Percentiles rank a stretch among this genome's conserved stretches.
Evolutionary conservation across 208 protist genomes (phyloP).

Genomic region (Novymonas esmeraldas): DNA sequence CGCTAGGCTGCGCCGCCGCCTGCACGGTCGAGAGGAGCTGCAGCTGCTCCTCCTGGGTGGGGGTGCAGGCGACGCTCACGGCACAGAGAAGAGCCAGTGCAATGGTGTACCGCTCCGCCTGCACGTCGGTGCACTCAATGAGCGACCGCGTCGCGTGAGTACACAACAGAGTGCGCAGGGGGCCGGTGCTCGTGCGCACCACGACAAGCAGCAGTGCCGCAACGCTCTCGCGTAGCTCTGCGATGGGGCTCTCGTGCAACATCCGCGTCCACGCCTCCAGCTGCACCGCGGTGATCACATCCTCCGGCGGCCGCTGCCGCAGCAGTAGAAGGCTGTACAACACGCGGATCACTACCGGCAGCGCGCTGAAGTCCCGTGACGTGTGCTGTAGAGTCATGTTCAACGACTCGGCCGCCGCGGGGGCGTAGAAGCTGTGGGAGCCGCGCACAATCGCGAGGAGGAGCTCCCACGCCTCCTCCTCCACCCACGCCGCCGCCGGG

Average conservation of each 20-base stretch:
- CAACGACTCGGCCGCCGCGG: constrained; percentile 41
- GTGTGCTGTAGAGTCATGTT: constrained; percentile 50
- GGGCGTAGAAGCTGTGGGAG: constrained; percentile 23
- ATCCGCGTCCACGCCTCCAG: constrained; percentile 36
- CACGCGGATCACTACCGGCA: constrained; percentile 53
- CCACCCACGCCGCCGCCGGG: constrained; percentile 57
- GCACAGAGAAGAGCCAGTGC: constrained; percentile 17
- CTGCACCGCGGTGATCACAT: constrained; percentile 18
- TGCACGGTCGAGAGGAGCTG: constrained; percentile 8
- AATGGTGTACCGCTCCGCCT: constrained; percentile 34
- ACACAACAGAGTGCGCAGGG: constrained; percentile 26
- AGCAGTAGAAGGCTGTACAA: constrained; percentile 58
- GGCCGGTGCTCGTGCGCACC: constrained; percentile 22
- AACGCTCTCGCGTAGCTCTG: constrained; percentile 34
- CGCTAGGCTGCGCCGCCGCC: not conserved
- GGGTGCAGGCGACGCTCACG: constrained; percentile 9
- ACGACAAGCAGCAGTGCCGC: constrained; percentile 38
- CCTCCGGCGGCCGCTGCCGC: constrained; percentile 28
- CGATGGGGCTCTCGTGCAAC: constrained; percentile 32
- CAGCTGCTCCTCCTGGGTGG: constrained; percentile 1
- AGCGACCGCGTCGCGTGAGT: constrained; percentile 19
- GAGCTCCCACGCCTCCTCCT: constrained; percentile 85
- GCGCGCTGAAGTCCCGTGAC: constrained; percentile 50
- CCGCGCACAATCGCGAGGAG: constrained; percentile 53
- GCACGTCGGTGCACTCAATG: constrained; percentile 38